Base-by-base conservation (phyloP, 495 filamentous ascomycete genomes). In the Xylaria scruposa region DNA sequence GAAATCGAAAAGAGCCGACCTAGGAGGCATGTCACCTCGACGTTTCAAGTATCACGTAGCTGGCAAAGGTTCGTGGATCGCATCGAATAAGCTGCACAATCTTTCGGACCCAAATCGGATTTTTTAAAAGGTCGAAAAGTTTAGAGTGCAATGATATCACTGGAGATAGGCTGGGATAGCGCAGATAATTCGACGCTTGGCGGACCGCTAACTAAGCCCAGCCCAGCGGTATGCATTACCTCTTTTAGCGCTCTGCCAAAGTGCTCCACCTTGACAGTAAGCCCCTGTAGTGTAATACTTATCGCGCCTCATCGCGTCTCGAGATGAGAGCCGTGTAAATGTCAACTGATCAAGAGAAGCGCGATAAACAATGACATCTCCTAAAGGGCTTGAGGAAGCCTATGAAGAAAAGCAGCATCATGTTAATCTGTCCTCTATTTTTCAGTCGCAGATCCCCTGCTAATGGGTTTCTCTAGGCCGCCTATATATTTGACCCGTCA, bases 401-500 rank as follows among this genome's bases (percentile, higher is more conserved):
- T 75, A 71, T 46, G 78, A 78, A 70, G 78, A 78, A 49, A 80
- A 83, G 49, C 86, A 87, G 59, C 85, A 84, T 51, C 83, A 87
- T 80, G 88, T 90, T 81, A 36, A 56, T 53, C 36, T 42, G 5
- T 49, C 38, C 40, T 33, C 60, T 62, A 3, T 24, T 21, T 21
- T 24, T 63, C 21, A 62, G 15, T 33, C 68, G n/a, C 36, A n/a
- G 38, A 64, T 36, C n/a, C 7, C 61, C 15, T 46, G 46, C 70
- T 78, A 60, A 73, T 75, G 33, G 2, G 29, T 60, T 19, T 64
- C 21, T 60, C 62, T 71, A 95, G 92, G 87, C 85, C 44, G 89
- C 91, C 65, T 94, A 93, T 78, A 83, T 95, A 72, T 94, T 93
- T 78, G 85, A 86, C 51, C 88, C 89, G 17, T 79, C 81, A 60